A percentile compares a stretch with the other conserved stretches of the same genome.
phyloP scores from a whole-genome alignment of 2,329 filamentous ascomycete species.

The Lasiodiplodia hormozganensis region DNA sequence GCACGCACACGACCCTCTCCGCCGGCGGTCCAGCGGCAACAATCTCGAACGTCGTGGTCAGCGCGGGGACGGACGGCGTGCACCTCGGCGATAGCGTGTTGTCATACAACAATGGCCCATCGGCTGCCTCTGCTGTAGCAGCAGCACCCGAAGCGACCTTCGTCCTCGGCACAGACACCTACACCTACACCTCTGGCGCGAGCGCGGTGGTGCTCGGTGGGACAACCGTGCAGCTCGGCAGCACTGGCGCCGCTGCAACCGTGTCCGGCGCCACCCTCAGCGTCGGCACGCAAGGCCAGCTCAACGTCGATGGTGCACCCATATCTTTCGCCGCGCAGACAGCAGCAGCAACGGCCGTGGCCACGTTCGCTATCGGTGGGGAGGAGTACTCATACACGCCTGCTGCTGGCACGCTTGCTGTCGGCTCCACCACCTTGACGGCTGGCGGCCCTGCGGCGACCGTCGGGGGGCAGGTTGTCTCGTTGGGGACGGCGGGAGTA shows the following conservation, averaged over 20 bases:
- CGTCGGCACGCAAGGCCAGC: not conserved
- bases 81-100: not conserved
- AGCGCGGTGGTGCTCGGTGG: not conserved
- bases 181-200: constrained; percentile 1
- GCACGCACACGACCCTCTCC: constrained; percentile 5
- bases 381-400: not conserved
- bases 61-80: not conserved
- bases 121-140: not conserved
- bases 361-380: not conserved
- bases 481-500: not conserved
- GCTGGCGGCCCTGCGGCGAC: not conserved
- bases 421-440: not conserved
- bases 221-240: not conserved
- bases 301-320: not conserved
- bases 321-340: not conserved
- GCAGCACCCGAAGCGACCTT: not conserved
- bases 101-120: not conserved
- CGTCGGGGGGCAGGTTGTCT: not conserved
- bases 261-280: not conserved
- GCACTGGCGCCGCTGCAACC: not conserved
- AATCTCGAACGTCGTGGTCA: not conserved
- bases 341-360: not conserved
- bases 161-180: not conserved
- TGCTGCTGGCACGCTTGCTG: not conserved
- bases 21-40: constrained; percentile 3